phyloP scores from a whole-genome alignment of 495 filamentous ascomycete genomes.

The Aspergillus campestris region DNA sequence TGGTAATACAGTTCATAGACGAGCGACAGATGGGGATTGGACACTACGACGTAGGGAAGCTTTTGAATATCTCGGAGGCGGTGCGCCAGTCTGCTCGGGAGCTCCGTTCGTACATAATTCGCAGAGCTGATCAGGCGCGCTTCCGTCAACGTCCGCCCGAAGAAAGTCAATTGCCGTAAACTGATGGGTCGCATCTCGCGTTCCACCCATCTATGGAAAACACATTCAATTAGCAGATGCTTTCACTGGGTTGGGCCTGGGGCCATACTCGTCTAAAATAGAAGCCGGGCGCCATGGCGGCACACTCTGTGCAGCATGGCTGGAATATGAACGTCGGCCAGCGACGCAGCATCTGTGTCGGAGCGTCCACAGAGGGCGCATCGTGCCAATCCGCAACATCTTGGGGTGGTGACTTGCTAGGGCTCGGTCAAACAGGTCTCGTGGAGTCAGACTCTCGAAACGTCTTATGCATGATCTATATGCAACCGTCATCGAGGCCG shows the following conservation, averaged over 20 bases:
- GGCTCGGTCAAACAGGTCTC: slow-evolving; percentile 11
- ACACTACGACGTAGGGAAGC: slow-evolving; percentile 89
- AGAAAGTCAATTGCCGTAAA: slow-evolving; percentile 88
- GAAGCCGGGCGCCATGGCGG: slow-evolving; percentile 74
- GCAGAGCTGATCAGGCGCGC: slow-evolving; percentile 82
- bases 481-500: no score
- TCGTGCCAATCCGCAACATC: slow-evolving; percentile 30
- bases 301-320: slow-evolving; percentile 20
- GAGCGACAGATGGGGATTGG: slow-evolving; percentile 86
- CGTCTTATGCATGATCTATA: background rate
- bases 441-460: background rate
- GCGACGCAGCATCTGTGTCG: slow-evolving; percentile 11
- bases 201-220: slow-evolving; percentile 64
- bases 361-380: slow-evolving; percentile 22
- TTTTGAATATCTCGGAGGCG: slow-evolving; percentile 96
- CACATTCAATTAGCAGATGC: slow-evolving; percentile 3
- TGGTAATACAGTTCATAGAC: slow-evolving; percentile 96
- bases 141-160: slow-evolving; percentile 85
- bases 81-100: slow-evolving; percentile 86
- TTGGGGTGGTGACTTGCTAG: slow-evolving; percentile 16
- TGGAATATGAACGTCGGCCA: slow-evolving; percentile 19
- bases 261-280: slow-evolving; percentile 76
- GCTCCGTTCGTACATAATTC: slow-evolving; percentile 93
- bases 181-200: slow-evolving; percentile 80
- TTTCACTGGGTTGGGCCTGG: slow-evolving; percentile 10